Evolutionary conservation across 2,329 filamentous ascomycete genomes (phyloP), one percentile per base, ranked within the genome.

Genomic region (Cadophora sp.): DNA sequence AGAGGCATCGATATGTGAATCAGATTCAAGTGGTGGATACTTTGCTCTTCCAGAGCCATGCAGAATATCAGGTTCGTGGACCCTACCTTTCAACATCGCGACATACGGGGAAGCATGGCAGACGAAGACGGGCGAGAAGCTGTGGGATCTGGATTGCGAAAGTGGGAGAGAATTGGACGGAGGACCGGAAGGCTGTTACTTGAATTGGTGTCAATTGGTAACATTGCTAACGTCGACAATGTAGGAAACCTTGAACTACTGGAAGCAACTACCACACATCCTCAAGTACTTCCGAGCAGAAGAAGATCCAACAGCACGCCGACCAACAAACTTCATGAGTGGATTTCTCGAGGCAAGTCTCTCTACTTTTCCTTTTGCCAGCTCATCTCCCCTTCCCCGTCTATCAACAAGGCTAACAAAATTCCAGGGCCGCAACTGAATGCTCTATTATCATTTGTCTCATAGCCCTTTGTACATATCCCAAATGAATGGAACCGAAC

Each of bases 171-270:
- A 33, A 16, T 22, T 30, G 51, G 18, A 18, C 33, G 50, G 43
- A 30, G 18, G 60, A 48, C 30, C 14, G 36, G 43, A 47, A 39
- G 9, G 22, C n/a, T 27, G 20, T 39, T 24, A 33, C n/a, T 39
- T 5, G 18, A 30, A 8, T 36, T 14, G 43, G 43, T 50, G 8
- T 22, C 5, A 16, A 18, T 13, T 33, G 24, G 9, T n/a, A 36
- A n/a, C 30, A 13, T 62, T 22, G 51, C 53, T 55, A 63, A 66
- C 16, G 22, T 9, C 16, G 6, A 16, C 16, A 9, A 41, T 27
- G 16, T 74, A 97, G 94, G 96, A 99, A 86, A 99, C 92, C 63
- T 89, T 99, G 85, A 99, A 99, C 84, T 99, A 92, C 86, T 99
- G 96, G 96, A 97, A 97, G 83, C 96, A 99, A 82, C 86, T 94